Base-by-base conservation (phyloP, 2,329 filamentous ascomycete species). In the Fusarium sp. region DNA sequence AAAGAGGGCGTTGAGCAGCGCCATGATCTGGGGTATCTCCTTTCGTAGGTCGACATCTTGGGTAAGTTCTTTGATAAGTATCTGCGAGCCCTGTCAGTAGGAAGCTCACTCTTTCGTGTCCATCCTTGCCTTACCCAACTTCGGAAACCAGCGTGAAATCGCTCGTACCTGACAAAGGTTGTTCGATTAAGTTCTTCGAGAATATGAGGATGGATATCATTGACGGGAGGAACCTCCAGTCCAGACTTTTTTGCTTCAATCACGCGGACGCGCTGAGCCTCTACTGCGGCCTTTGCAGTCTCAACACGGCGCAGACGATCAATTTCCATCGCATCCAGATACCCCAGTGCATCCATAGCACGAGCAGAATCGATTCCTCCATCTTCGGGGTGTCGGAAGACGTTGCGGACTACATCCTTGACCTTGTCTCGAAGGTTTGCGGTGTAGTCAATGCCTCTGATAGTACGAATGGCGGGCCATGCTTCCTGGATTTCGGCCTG, bases 1-100 rank as follows among this genome's bases (percentile, higher is more conserved):
- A 37, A 84, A 82, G 22, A 84, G 70, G 7, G 83, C 77, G 58
- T 84, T 84, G 27, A 84, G 71, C 8, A 77, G 74, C 24, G 81
- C 82, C 81, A 84, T 80, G 37, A 82, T 75, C 16, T 74, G 69
- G 7, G 73, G 63, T 4, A 58, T 45, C 16, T 76, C 66, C 29
- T 74, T 72, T 59, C 61, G 63, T 20, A 40, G 18, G 2, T 68
- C 40, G 22, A 47, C 35, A 22, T 67, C 64, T 20, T 66, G 66
- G 11, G 62, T 69, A 35, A 81, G 62, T 29, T 76, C 70, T 5
- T 77, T 52, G 60, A 81, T 72, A 11, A 83, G 73, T 20, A 79
- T 71, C 81, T 83, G n/a, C 6, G 34, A 14, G 7, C n/a, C 62
- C 24, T 29, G 54, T 65, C 37, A 69, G 61, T 20, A 14, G n/a